Evolutionary conservation across 2,329 filamentous ascomycete species (phyloP).

Genomic region (Pseudopyricularia cyperi): DNA sequence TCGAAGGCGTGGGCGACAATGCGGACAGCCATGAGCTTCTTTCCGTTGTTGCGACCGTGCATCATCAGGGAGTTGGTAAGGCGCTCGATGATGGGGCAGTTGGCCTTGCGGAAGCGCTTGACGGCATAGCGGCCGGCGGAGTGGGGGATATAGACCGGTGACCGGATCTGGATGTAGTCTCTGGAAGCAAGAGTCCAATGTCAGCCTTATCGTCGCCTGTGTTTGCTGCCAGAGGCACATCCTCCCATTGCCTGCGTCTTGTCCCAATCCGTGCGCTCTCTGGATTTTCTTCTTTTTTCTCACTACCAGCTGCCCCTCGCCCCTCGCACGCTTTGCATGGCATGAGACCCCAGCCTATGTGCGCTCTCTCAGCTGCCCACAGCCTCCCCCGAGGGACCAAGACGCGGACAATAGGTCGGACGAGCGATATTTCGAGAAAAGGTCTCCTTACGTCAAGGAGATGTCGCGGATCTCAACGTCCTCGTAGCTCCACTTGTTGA

Average conservation of each 20-base stretch:
- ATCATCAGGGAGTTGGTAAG: conserved; percentile 99
- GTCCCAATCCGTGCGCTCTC: neutral
- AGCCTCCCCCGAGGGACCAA: neutral
- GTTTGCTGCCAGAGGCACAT: neutral
- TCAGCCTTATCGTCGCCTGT: neutral
- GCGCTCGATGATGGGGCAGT: conserved; percentile 99
- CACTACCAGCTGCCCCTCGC: neutral
- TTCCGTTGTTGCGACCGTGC: conserved; percentile 99
- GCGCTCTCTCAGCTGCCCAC: neutral
- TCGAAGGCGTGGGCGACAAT: conserved; percentile 99
- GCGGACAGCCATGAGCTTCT: conserved; percentile 99
- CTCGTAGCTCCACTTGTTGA: conserved; percentile 91
- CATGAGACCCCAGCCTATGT: neutral
- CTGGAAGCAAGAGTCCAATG: conserved; percentile 32
- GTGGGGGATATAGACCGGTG: conserved; percentile 98
- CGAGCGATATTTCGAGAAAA: conserved; percentile 10
- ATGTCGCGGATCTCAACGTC: conserved; percentile 99
- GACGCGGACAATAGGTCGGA: conserved; percentile 1
- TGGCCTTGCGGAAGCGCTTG: conserved; percentile 99
- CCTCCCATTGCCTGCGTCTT: neutral
- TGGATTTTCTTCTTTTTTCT: neutral
- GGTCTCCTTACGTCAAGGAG: conserved; percentile 85
- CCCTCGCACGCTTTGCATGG: neutral
- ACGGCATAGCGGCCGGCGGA: conserved; percentile 95
- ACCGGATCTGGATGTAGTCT: conserved; percentile 99